Base-by-base conservation (phyloP, 1,284 basidiomycete genomes). In the Polyporus tsugae region DNA sequence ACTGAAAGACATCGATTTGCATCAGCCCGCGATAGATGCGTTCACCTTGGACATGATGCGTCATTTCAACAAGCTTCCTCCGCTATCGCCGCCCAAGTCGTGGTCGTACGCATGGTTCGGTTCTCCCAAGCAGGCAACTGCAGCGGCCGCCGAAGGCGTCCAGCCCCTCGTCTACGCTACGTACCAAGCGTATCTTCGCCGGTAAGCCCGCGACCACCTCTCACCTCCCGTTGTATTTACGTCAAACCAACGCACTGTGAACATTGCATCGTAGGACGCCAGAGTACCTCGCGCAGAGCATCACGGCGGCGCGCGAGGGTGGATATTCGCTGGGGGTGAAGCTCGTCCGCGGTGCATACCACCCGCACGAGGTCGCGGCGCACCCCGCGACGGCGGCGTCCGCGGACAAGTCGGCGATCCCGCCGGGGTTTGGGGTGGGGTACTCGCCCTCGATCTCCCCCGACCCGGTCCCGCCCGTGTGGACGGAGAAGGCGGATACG, bases 261-360 rank as follows among this genome's bases (percentile, higher is more conserved):
- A 49, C 62, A 52, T 44, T 58, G 53, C 67, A 22, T 60, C 39
- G 52, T 68, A 92, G 93, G 69, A 92, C 89, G 1, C 91, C 91
- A 0, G 79, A 82, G 33, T 90, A 95, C 71, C 86, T 98, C 22
- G 82, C 82, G 0, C 87, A 87, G 38, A 87, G 90, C 41, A 80
- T 97, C 58, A 81, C 82, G n/a, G 90, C 94, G 65, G 93, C 97
- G 9, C 84, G 88, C 70, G 80, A 79, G 59, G 84, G 91, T 73
- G 85, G 87, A 57, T 98, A 96, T 79, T 85, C 92, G 0, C 87
- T 99, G 2, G 97, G 97, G 19, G 90, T 97, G 71, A 99, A 99
- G 82, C 91, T 99, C 66, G 97, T 99, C 41, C 90, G 97, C 33
- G 97, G 97, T 0, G 97, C 97, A 1, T 99, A 98, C 80, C 94